phyloP scores from a whole-genome alignment of 2,329 filamentous ascomycete species.

The Nothophaeocryptopus gaeumannii region DNA sequence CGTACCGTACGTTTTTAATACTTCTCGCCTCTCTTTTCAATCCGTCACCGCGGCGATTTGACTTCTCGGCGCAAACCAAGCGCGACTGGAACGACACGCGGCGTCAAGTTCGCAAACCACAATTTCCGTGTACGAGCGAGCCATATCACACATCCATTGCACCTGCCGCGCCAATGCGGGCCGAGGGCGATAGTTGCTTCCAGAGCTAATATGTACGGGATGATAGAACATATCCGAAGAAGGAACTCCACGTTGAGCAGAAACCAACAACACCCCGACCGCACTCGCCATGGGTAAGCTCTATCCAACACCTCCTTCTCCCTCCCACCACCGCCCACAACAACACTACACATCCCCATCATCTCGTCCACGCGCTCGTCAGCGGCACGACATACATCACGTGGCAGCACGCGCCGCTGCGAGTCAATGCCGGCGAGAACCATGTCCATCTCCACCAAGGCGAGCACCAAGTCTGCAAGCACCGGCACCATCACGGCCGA shows the following conservation, averaged over 20 bases:
- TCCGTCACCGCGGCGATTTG: slow-evolving; percentile 6
- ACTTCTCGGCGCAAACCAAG: slow-evolving; percentile 9
- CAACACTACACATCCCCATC: background rate
- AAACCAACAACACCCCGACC: slow-evolving; percentile 22
- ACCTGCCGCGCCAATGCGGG: slow-evolving; percentile 12
- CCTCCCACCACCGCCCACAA: slow-evolving; percentile 16
- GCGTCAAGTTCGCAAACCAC: slow-evolving; percentile 16
- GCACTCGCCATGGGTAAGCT: slow-evolving; percentile 36
- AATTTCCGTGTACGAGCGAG: slow-evolving; percentile 18
- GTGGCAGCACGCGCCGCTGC: slow-evolving; percentile 15
- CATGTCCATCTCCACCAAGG: slow-evolving; percentile 22
- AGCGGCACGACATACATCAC: slow-evolving; percentile 17
- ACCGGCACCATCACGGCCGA: slow-evolving; percentile 10
- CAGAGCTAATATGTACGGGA: slow-evolving; percentile 22
- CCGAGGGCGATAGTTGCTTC: slow-evolving; percentile 4
- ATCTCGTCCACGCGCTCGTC: slow-evolving; percentile 9
- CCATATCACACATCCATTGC: slow-evolving; percentile 9
- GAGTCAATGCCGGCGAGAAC: slow-evolving; percentile 8
- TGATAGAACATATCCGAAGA: slow-evolving; percentile 22
- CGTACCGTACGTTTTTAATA: slow-evolving; percentile 13
- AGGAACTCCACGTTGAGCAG: slow-evolving; percentile 26
- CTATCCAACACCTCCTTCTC: slow-evolving; percentile 15
- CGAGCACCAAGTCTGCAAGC: slow-evolving; percentile 15
- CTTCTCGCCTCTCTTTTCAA: slow-evolving; percentile 17
- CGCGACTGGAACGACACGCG: slow-evolving; percentile 25